Base-by-base conservation (phyloP, 345 rosid genomes). In the Sisymbrium irio region DNA sequence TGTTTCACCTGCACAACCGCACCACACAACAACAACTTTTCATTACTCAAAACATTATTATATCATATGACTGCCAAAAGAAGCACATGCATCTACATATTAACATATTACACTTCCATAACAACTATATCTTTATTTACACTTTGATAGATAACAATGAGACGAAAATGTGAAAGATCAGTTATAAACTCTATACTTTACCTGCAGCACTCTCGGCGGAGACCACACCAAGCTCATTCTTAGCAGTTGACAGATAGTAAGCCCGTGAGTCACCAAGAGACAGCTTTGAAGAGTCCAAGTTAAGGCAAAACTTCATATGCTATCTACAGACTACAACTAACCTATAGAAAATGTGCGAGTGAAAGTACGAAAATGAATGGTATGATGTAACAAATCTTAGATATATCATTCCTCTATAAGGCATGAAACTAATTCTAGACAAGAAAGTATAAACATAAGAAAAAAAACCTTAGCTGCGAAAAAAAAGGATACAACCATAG, bases 211-310 rank as follows among this genome's bases (percentile, higher is more conserved):
- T 91, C 63, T 91, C 92, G 6, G 96, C 97, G 11, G 98, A 88
- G 42, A 94, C 85, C 37, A 94, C 97, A 17, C 98, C 98, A 17
- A 91, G 87, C 58, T 94, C 96, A 63, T 94, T 91, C 82, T 88
- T 82, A 9, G 95, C 97, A 1, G 98, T 94, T 45, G 98, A 89
- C 36, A 94, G 80, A 78, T 88, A 88, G 82, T 94, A 94, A 47
- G 98, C 95, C 67, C 96, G 91, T 44, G 97, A 86, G 81, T 94
- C 98, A 74, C 98, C 98, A 33, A 91, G 93, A 22, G 98, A 94
- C 62, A 93, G 83, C 98, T 94, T 70, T 27, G 32, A 51, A 75
- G 63, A 36, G n/a, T 61, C 51, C 20, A 50, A 27, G 63, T 72
- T 66, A 72, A 65, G 68, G 65, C 14, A 47, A 22, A 22, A 47